Percentiles rank a stretch among this genome's conserved stretches.
Evolutionary conservation across 345 rosid genomes (phyloP).

Genomic region (Carallia pectinifolia): DNA sequence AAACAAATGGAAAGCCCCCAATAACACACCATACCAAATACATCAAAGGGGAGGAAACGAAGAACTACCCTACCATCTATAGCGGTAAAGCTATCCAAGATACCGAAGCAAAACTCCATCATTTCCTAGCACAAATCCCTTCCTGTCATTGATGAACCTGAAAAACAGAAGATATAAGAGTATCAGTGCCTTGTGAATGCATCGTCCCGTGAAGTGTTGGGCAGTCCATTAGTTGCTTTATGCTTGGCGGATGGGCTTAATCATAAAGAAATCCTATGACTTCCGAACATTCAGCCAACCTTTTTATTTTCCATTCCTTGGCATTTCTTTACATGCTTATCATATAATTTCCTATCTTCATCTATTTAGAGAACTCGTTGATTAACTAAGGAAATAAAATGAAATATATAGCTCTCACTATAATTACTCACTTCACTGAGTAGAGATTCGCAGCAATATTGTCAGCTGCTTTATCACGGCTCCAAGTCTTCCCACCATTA

Average conservation of each 20-base stretch:
- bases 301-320: no score
- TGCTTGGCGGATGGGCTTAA: no score
- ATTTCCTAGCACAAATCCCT: slow-evolving; percentile 86
- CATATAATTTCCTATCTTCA: not conserved
- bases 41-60: slow-evolving; percentile 27
- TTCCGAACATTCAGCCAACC: no score
- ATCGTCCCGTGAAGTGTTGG: not conserved
- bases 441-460: slow-evolving; percentile 94
- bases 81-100: slow-evolving; percentile 51
- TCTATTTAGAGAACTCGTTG: not conserved
- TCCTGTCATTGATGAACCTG: slow-evolving; percentile 77
- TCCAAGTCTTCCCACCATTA: slow-evolving; percentile 91
- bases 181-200: slow-evolving; percentile 6
- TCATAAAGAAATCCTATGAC: no score
- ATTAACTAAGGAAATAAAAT: not conserved
- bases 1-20: not conserved
- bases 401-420: not conserved
- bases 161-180: slow-evolving; percentile 6
- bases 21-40: not conserved
- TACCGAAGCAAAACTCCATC: slow-evolving; percentile 94
- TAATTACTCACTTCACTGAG: slow-evolving; percentile 73
- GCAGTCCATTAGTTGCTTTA: not conserved
- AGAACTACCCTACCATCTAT: slow-evolving; percentile 15
- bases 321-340: no score
- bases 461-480: slow-evolving; percentile 96